Percentiles rank a stretch among this genome's conserved stretches.
Evolutionary conservation across 2,329 filamentous ascomycete genomes (phyloP).

Genomic region (Microdochium bolleyi): DNA sequence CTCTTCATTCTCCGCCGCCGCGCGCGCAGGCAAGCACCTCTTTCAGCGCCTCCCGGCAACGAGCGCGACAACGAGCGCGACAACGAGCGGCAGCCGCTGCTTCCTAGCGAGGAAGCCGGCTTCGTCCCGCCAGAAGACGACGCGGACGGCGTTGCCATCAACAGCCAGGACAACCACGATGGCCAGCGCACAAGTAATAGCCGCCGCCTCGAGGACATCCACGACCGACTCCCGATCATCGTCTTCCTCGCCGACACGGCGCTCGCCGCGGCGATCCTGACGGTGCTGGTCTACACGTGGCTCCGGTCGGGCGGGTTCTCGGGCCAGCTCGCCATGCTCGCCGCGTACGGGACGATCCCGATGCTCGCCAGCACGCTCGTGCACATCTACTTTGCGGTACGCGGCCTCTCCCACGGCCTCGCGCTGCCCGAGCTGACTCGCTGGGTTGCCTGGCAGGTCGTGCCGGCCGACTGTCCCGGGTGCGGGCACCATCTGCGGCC

Average conservation of each 20-base stretch:
- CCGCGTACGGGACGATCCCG: conserved; percentile 32
- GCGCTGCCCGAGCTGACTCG: conserved; percentile 28
- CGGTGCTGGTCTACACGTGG: conserved; percentile 33
- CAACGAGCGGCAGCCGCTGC: neutral
- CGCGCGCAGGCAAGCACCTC: neutral
- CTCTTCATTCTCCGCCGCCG: conserved; percentile 14
- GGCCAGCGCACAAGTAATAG: neutral
- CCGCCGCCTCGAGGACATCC: neutral
- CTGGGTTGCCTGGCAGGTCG: conserved; percentile 28
- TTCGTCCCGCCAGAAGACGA: neutral
- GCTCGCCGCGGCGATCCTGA: conserved; percentile 26
- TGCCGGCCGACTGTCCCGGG: conserved; percentile 30
- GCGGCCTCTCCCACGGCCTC: conserved; percentile 29
- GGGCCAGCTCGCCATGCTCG: conserved; percentile 28
- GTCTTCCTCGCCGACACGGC: conserved; percentile 27
- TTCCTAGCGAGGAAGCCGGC: neutral
- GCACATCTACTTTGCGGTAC: conserved; percentile 27
- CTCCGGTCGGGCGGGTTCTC: conserved; percentile 13
- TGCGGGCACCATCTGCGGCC: conserved; percentile 29
- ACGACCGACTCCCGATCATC: conserved; percentile 20
- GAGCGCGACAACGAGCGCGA: neutral
- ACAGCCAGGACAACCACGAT: neutral
- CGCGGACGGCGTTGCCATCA: neutral
- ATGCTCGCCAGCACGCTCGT: conserved; percentile 30
- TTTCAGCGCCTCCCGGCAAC: neutral